phyloP scores from a whole-genome alignment of 2,329 filamentous ascomycete genomes.

The Fusarium sp. region DNA sequence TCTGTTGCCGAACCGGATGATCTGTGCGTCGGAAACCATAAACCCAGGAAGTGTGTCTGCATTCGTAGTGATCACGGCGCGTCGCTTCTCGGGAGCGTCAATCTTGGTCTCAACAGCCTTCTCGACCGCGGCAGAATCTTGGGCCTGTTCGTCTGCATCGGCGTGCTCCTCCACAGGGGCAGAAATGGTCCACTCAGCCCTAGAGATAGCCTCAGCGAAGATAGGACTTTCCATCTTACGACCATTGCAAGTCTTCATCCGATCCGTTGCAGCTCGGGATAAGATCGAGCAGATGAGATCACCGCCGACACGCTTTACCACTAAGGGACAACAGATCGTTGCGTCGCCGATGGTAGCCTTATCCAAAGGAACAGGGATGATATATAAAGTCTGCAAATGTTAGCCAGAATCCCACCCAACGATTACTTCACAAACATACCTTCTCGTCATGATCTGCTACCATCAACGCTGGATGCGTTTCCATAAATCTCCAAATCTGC shows the following conservation, averaged over 20 bases:
- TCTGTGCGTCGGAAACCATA: not conserved
- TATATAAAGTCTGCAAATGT: not conserved
- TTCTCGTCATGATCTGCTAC: slow-evolving; percentile 12
- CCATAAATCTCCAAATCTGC: not conserved
- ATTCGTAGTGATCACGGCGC: not conserved
- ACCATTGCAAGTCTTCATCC: not conserved
- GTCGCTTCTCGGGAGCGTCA: not conserved
- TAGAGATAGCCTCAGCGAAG: slow-evolving; percentile 14
- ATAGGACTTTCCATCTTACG: not conserved
- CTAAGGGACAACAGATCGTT: slow-evolving; percentile 9
- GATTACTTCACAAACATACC: not conserved
- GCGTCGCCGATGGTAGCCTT: slow-evolving; percentile 17
- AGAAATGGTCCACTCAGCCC: not conserved
- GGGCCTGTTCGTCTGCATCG: rapidly evolving
- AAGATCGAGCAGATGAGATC: slow-evolving; percentile 12
- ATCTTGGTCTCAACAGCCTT: rapidly evolving
- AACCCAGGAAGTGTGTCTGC: not conserved
- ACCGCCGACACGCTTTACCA: not conserved
- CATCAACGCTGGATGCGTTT: not conserved
- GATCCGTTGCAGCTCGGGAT: not conserved
- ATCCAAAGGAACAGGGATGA: slow-evolving; percentile 17
- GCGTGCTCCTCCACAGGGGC: rapidly evolving
- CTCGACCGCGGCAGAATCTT: rapidly evolving
- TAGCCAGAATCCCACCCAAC: too few relatives aligned
- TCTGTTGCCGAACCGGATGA: slow-evolving; percentile 4